Evolutionary conservation across 2,329 filamentous ascomycete genomes (phyloP), one percentile per base, ranked within the genome.

Genomic region (Hypoxylon rubiginosum): DNA sequence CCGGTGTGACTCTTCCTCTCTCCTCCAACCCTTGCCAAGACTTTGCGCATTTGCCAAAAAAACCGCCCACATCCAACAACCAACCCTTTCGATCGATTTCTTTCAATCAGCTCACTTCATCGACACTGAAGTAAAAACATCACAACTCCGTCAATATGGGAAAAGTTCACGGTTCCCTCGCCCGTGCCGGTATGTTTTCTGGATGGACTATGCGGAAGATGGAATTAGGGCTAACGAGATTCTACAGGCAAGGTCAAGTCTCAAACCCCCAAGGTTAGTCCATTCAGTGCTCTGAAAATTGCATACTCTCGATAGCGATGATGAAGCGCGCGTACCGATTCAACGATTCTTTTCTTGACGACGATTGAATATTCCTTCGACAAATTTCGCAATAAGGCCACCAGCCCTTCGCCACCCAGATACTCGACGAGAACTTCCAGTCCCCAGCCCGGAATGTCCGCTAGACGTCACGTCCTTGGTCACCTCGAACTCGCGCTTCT

Each of bases 231-330:
- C 79, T 67, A 39, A 64, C 34, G 13, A 45, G 21, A 51, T 60
- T 26, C 54, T 51, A 46, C 70, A 86, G 93, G 93, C 87, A 97
- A 97, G 90, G 94, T 97, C 90, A 97, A 97, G 92, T 95, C 92
- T 86, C 92, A 95, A 85, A 95, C 92, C 77, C 92, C 92, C 80
- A 94, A 95, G 90, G 92, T 94, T 88, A 83, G 88, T 83, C 34
- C 69, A 71, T 24, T 69, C 67, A 36, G 66, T 60, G 67, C 65
- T 71, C 53, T 51, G 56, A 28, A 28, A 50, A 50, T 36, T 43
- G 7, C 21, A 32, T 54, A 24, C 26, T 53, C 41, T 26, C 52
- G 43, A 64, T 48, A 34, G 63, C 34, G 13, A 39, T 13, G 17
- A 43, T 32, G 43, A 28, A 67, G 57, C 59, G 64, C 62, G 62